Evolutionary conservation across 352 stramenopile genomes (phyloP), one percentile per base, ranked within the genome.

Genomic region (Phytopythium helicoides): DNA sequence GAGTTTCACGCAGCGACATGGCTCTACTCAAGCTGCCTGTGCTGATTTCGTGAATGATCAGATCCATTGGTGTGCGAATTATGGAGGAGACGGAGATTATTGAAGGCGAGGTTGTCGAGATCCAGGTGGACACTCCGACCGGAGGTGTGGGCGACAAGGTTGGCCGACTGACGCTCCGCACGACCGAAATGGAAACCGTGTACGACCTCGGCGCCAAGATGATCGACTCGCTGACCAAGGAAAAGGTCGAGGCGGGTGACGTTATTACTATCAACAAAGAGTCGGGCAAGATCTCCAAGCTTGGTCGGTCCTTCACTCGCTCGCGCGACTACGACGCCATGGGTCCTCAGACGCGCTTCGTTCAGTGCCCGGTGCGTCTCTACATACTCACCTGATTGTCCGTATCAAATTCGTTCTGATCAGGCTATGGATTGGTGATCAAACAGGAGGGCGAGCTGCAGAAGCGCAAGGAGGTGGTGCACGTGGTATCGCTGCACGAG

Each of bases 51-150:
- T 10, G 19, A 33, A 9, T 10, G 5, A 5, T 33, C 37, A 78
- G 67, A 33, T 97, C 89, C 8, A 99, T 99, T 74, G 96, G 96
- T 36, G 93, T 99, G 31, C 81, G 94, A 36, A 99, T 99, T 71
- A 97, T 99, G 80, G 97, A 99, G 81, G 97, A 99, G 72, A 99
- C 96, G 23, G 97, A 99, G 71, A 98, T 99, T 53, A 99, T 99
- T 68, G 97, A 99, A 73, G 97, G 97, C 54, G 97, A 99, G 81
- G 97, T 99, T 15, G 97, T 99, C 18, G 97, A 99, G 68, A 98
- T 99, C 60, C 95, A 99, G 76, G 94, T 99, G 56, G 96, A 99
- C 53, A 89, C 80, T 12, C 74, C 85, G 2, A 95, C 80, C 0
- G 81, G 78, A 10, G 81, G 73, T 25, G 70, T 79, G 4, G 85